Evolutionary conservation across 805 yeast genomes (phyloP).

Genomic region (Monosporozyma servazzii): DNA sequence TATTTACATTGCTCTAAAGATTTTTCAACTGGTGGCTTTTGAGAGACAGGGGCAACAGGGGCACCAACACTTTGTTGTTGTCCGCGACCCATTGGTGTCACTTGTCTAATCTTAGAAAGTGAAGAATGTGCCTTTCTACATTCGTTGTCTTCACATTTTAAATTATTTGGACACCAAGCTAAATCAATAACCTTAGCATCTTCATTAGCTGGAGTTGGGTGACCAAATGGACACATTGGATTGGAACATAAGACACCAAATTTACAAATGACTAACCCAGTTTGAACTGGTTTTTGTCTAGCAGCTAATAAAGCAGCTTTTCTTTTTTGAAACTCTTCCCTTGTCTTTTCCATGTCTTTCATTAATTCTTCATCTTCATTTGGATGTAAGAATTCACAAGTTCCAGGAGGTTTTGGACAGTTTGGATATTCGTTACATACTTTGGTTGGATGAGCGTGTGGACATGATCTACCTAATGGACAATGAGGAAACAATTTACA

Average conservation of each 20-base stretch:
- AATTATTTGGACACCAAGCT: conserved; percentile 72
- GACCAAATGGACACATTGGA: conserved; percentile 79
- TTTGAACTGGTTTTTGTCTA: conserved; percentile 31
- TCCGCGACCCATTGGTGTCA: conserved; percentile 22
- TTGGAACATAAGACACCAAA: conserved; percentile 69
- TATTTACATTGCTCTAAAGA: conserved; percentile 77
- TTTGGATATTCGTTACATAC: conserved; percentile 66
- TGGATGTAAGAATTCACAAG: conserved; percentile 77
- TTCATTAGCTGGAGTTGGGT: conserved; percentile 80
- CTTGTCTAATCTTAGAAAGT: conserved; percentile 41
- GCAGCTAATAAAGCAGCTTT: conserved; percentile 31
- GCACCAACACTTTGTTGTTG: neutral
- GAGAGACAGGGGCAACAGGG: conserved; percentile 9
- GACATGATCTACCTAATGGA: conserved; percentile 52
- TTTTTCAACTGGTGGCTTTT: conserved; percentile 34
- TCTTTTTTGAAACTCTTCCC: conserved; percentile 41
- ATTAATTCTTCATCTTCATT: conserved; percentile 72
- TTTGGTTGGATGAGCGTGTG: conserved; percentile 71
- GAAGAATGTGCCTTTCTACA: conserved; percentile 83
- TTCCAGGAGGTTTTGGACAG: conserved; percentile 72
- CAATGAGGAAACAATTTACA: conserved; percentile 69
- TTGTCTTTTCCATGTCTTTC: conserved; percentile 56
- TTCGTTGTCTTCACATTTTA: conserved; percentile 47
- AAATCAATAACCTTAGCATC: conserved; percentile 57
- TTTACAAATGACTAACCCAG: conserved; percentile 59